These are phyloP conservation scores for Byssoonygena ceratinophila DNA, from an alignment of 2,329 filamentous ascomycete species.

Conservation along the genomic window DNA sequence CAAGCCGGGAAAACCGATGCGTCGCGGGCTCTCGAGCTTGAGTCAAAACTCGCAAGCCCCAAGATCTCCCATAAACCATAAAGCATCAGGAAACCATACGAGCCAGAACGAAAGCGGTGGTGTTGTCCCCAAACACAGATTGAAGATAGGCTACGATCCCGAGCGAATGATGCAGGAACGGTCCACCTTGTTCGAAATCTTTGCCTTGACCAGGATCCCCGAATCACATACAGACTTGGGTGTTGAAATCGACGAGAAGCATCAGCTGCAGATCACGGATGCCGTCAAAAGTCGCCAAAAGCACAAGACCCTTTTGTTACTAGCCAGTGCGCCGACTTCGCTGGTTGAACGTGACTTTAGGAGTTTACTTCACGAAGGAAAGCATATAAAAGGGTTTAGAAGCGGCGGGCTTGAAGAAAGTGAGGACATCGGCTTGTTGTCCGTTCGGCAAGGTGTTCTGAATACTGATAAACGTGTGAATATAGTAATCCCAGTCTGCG, in stretches of 20 bases:
- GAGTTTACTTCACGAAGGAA: conserved; percentile 13
- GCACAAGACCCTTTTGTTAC: conserved; percentile 18
- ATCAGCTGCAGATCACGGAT: conserved; percentile 15
- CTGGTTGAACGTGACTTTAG: conserved; percentile 19
- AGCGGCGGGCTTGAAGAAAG: conserved; percentile 17
- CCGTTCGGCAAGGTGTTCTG: not conserved
- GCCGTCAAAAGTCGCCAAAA: conserved; percentile 12
- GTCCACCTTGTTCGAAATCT: conserved; percentile 15
- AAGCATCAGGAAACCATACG: not conserved
- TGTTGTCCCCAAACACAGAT: conserved; percentile 9
- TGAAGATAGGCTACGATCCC: conserved; percentile 13
- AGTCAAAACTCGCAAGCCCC: not conserved
- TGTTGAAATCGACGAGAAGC: conserved; percentile 13
- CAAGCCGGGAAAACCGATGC: not conserved
- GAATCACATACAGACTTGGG: conserved; percentile 13
- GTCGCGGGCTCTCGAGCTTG: not conserved
- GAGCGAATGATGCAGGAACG: conserved; percentile 9
- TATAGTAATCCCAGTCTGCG: conserved; percentile 19
- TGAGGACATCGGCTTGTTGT: not conserved
- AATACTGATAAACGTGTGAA: not conserved
- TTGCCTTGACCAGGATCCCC: conserved; percentile 18
- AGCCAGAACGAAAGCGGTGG: not conserved
- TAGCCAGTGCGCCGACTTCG: conserved; percentile 15
- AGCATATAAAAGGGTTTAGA: conserved; percentile 14
- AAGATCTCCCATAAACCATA: not conserved